Base-by-base conservation (phyloP, 2,329 filamentous ascomycete species). In the Paecilomyces sp. region DNA sequence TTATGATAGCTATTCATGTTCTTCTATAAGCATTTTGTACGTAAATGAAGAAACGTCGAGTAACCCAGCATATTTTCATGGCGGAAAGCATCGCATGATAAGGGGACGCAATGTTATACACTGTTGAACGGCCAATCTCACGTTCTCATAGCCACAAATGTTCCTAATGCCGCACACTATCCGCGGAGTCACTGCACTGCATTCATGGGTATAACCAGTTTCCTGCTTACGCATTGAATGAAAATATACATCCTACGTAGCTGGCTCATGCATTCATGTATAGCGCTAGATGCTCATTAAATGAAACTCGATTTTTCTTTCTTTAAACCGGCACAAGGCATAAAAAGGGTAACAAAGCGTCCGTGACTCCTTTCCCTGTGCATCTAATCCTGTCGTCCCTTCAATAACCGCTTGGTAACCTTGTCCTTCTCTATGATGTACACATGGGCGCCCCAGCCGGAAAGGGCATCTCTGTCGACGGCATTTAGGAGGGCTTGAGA, bases 401-500 rank as follows among this genome's bases (percentile, higher is more conserved):
- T 97, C 77, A 99, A 83, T 87, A 99, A 86, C 76, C 94, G 85
- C 88, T 97, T 97, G 72, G 94, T 97, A 64, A 99, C 91, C 89
- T 97, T 97, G 81, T 96, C 92, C 85, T 99, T 99, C 83, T 97
- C 94, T 77, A 99, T 96, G 73, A 99, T 96, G 81, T 97, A 99
- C 68, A 99, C 94, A 74, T 99, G 92, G 47, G 94, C 94, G 74
- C 94, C 94, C 94, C 94, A 97, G 65, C 94, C 94, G 41, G 93
- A 97, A 64, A 99, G 83, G 57, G 94, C 94, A 78, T 99, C 94
- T 80, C 94, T 86, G 78, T 99, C 94, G 60, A 97, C 91, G 61
- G 94, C 94, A 78, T 95, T 97, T 68, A 99, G 84, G 62, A 99
- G 84, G 57, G 93, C 88, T 80, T 99, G 94, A 55, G 94, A 97